Percentiles rank a stretch among this genome's conserved stretches.
phyloP scores from a whole-genome alignment of 1,284 basidiomycete genomes.

The Flammula alnicola region DNA sequence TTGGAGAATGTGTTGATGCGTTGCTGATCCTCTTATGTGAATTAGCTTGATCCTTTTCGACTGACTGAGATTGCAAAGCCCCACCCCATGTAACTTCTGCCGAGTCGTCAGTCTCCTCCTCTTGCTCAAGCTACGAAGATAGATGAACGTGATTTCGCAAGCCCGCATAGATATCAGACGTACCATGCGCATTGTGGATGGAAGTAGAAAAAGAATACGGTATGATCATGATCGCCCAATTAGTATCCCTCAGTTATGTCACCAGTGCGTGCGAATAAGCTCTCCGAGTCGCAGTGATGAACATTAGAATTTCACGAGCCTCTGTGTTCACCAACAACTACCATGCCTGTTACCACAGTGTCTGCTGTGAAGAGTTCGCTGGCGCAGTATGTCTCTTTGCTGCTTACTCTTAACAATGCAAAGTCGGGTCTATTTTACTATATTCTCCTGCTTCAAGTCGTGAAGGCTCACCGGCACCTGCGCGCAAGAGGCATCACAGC shows the following conservation, averaged over 20 bases:
- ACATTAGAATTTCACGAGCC: constrained; percentile 6
- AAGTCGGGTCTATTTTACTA: constrained; percentile 72
- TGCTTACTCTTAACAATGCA: constrained; percentile 47
- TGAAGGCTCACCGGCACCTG: constrained; percentile 71
- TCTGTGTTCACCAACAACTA: constrained; percentile 10
- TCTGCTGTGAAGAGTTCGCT: constrained; percentile 17
- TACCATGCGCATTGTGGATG: constrained; percentile 62
- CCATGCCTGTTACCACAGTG: constrained; percentile 22
- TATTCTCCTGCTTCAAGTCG: constrained; percentile 52
- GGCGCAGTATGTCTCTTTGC: constrained; percentile 19
- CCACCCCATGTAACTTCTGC: constrained; percentile 93
- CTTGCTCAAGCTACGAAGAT: constrained; percentile 62
- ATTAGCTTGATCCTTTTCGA: constrained; percentile 11
- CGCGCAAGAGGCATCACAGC: constrained; percentile 68
- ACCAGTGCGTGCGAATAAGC: constrained; percentile 7
- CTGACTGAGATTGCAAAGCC: constrained; percentile 23
- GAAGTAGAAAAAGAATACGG: constrained; percentile 16
- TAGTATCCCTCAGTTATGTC: constrained; percentile 11
- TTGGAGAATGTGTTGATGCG: constrained; percentile 94
- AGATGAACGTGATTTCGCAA: constrained; percentile 20
- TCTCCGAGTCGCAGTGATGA: not conserved
- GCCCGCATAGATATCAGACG: constrained; percentile 13
- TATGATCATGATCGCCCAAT: not conserved
- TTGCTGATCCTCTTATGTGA: constrained; percentile 84
- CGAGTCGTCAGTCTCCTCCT: constrained; percentile 82